phyloP scores from a whole-genome alignment of 1,284 basidiomycete species.

The Acaromyces ingoldii region DNA sequence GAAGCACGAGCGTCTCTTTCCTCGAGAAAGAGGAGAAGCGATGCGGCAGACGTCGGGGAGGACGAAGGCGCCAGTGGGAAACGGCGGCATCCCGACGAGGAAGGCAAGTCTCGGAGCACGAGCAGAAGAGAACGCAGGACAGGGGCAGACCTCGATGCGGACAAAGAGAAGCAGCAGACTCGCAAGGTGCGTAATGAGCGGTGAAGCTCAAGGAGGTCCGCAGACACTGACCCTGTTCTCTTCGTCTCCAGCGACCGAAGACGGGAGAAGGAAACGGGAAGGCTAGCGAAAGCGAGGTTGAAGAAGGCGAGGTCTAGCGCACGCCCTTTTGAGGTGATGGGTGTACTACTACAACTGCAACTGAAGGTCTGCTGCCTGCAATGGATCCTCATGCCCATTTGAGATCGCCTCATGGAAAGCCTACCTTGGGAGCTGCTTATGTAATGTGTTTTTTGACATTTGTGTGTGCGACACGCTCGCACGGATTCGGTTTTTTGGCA shows the following conservation, averaged over 20 bases:
- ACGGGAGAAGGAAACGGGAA: constrained; percentile 9
- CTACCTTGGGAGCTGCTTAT: no score
- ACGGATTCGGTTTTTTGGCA: no score
- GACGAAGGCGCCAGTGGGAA: neutral
- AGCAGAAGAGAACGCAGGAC: neutral
- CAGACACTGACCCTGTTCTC: neutral
- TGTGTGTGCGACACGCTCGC: no score
- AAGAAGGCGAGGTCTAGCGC: constrained; percentile 26
- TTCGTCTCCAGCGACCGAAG: constrained; percentile 2
- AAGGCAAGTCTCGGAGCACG: neutral
- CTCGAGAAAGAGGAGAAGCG: constrained; percentile 1
- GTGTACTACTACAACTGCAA: no score
- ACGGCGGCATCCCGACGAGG: neutral
- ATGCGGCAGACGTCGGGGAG: neutral
- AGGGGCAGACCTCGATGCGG: neutral
- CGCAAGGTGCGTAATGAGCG: constrained; percentile 12
- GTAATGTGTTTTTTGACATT: no score
- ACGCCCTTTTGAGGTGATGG: no score
- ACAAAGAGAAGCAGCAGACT: neutral
- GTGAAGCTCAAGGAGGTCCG: neutral
- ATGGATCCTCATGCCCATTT: no score
- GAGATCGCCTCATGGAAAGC: no score
- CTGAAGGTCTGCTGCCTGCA: no score
- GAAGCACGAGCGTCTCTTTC: neutral
- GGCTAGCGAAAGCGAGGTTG: constrained; percentile 14